Percentiles rank a stretch among this genome's conserved stretches.
Evolutionary conservation across 2,329 filamentous ascomycete genomes (phyloP).

Genomic region (Paraphaeosphaeria minitans): DNA sequence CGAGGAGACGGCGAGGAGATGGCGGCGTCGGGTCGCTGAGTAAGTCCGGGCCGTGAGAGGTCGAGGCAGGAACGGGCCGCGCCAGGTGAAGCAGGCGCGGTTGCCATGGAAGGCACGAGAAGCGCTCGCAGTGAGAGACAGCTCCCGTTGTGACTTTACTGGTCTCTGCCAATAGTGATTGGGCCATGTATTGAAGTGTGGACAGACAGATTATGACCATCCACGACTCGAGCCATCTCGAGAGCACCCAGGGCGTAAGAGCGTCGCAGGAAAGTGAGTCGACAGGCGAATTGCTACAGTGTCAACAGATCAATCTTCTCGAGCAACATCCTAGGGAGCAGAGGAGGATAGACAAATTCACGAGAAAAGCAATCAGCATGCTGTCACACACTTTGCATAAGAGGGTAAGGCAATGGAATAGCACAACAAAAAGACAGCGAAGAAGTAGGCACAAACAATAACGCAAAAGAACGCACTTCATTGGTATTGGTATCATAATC

Average conservation of each 20-base stretch:
- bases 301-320: background rate
- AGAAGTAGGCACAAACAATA: background rate
- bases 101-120: background rate
- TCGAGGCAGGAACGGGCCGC: background rate
- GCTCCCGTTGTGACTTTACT: background rate
- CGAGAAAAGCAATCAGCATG: background rate
- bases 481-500: constrained; percentile 15
- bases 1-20: background rate
- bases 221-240: background rate
- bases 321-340: background rate
- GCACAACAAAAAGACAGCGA: background rate
- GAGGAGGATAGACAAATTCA: background rate
- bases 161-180: too few relatives aligned
- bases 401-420: background rate
- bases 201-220: too few relatives aligned
- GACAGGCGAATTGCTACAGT: background rate
- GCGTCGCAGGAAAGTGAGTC: background rate
- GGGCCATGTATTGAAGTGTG: too few relatives aligned
- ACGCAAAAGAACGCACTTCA: background rate
- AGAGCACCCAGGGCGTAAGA: background rate
- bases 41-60: background rate
- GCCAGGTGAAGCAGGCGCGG: background rate
- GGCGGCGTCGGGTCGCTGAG: background rate
- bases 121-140: background rate
- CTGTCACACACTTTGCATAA: background rate